Evolutionary conservation across 2,329 filamentous ascomycete species (phyloP).

Genomic region (Fusarium udum): DNA sequence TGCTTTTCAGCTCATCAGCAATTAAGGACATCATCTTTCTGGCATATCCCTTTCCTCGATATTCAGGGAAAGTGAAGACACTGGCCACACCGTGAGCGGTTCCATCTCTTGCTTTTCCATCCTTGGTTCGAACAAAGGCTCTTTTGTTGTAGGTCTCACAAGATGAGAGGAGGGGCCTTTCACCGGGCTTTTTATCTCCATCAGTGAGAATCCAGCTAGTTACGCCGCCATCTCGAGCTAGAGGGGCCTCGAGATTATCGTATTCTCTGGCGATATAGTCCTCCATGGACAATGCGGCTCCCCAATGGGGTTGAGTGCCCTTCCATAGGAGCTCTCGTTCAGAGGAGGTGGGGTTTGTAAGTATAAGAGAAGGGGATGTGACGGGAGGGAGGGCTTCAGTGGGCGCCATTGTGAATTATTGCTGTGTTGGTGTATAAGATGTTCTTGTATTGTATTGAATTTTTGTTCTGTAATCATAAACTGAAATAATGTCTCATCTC

Average conservation of each 20-base stretch:
- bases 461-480: not conserved
- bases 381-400: conserved; percentile 33
- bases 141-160: conserved; percentile 72
- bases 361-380: conserved; percentile 44
- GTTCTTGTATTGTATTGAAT: not conserved
- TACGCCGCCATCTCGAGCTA: conserved; percentile 67
- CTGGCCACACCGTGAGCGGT: conserved; percentile 79
- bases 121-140: conserved; percentile 56
- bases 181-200: conserved; percentile 46
- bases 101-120: conserved; percentile 58
- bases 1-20: conserved; percentile 51
- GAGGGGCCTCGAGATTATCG: conserved; percentile 65
- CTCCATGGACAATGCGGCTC: conserved; percentile 61
- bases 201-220: conserved; percentile 72
- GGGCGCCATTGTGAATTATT: conserved; percentile 28
- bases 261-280: conserved; percentile 69
- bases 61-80: conserved; percentile 77
- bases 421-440: not conserved
- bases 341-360: conserved; percentile 64
- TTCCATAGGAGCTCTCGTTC: conserved; percentile 66
- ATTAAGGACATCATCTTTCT: conserved; percentile 77
- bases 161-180: conserved; percentile 66
- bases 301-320: conserved; percentile 67
- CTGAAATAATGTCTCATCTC: not conserved
- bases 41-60: conserved; percentile 79